Conservation (phyloP, 345 rosid species). For the Carallia pectinifolia region DNA sequence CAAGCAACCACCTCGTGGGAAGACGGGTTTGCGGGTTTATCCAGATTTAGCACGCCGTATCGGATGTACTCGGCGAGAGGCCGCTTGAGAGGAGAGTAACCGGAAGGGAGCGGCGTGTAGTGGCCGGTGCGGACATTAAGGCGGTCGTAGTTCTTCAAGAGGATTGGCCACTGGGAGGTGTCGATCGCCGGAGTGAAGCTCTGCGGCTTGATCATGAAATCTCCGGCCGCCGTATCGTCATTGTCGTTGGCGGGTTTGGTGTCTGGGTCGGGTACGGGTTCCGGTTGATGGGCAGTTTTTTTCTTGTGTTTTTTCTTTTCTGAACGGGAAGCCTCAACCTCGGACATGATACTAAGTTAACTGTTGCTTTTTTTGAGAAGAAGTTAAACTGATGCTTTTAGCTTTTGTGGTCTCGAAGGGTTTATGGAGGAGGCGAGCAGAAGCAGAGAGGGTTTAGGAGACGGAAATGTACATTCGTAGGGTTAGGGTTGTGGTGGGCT, state of each 20-base stretch:
- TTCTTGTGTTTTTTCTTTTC: slow-evolving; percentile 65
- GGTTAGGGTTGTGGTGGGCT: slow-evolving; percentile 32
- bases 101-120: slow-evolving; percentile 86
- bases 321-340: slow-evolving; percentile 51
- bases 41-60: slow-evolving; percentile 85
- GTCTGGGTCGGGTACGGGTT: slow-evolving; percentile 13
- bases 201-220: slow-evolving; percentile 83
- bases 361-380: slow-evolving; percentile 36
- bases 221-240: slow-evolving; percentile 18
- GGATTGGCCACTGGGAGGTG: slow-evolving; percentile 90
- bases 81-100: slow-evolving; percentile 85
- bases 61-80: slow-evolving; percentile 76
- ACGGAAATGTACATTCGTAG: slow-evolving; percentile 12
- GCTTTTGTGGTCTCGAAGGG: slow-evolving; percentile 66
- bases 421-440: not conserved
- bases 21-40: slow-evolving; percentile 89
- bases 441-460: not conserved
- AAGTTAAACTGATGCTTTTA: no score
- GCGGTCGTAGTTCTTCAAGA: slow-evolving; percentile 82
- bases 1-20: slow-evolving; percentile 98
- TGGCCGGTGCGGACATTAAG: slow-evolving; percentile 96
- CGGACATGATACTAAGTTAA: slow-evolving; percentile 40
- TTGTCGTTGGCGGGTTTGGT: not conserved
- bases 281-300: not conserved
- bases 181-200: slow-evolving; percentile 69